Base-by-base conservation (phyloP, 345 rosid genomes). In the Eucalyptus marginata region DNA sequence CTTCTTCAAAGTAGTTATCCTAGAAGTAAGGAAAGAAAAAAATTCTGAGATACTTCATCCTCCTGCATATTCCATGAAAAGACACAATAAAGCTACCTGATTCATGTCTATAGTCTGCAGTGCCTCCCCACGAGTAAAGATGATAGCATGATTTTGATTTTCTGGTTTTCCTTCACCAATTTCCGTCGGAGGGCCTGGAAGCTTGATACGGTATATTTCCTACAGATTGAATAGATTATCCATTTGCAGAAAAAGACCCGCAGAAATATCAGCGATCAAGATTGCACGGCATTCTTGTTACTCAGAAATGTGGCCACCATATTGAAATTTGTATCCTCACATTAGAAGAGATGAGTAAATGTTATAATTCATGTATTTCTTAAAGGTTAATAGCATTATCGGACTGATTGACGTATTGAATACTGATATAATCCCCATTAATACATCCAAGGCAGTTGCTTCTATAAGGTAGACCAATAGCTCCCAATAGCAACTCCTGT, bases 1-100 rank as follows among this genome's bases (percentile, higher is more conserved):
- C 94, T 93, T 98, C 99, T 93, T 98, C 99, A 93, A 97, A 97
- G 94, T 97, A 97, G 93, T 96, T 98, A 91, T 98, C 99, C 99
- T 96, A 87, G 44, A 43, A 91, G 14, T 80, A 68, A 85, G 71
- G 59, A 25, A 88, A 86, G 49, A 22, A 31, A 40, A 87, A 52
- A 44, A 54, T 18, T 1, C 40, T 25, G 6, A 49, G 44, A 31
- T 51, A 51, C 56, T 49, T 59, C 18, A 87, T 88, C 51, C 29
- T 27, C 29, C 79, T 54, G 36, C 24, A 22, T 46, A 86, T 54
- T 76, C 90, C 81, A 86, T 56, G 89, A 89, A 64, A 90, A 46
- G 36, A 51, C 25, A 83, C 24, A 40, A 46, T 49, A 86, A 84
- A 89, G 90, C 54, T 90, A 96, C 97, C 97, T 98, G 99, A 93